Conservation (phyloP, 2,329 filamentous ascomycete species). For the Fusarium anguioides region DNA sequence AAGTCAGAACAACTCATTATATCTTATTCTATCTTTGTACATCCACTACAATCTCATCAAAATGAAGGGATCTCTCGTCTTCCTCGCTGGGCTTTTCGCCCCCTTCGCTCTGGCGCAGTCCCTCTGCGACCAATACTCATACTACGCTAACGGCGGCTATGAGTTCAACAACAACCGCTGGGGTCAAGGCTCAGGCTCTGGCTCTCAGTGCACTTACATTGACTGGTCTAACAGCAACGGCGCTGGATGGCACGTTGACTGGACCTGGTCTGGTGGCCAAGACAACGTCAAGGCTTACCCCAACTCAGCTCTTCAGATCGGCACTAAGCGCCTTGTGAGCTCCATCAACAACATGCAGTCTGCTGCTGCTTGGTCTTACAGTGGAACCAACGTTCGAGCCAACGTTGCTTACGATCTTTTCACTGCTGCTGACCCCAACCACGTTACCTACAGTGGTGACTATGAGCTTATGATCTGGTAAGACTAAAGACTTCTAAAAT, state of each 20-base stretch:
- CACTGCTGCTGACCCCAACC: constrained; percentile 16
- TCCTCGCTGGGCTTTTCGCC: constrained; percentile 16
- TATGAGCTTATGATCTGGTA: constrained; percentile 26
- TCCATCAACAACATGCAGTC: constrained; percentile 22
- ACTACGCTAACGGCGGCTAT: constrained; percentile 16
- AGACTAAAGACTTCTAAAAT: not conserved
- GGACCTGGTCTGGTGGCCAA: constrained; percentile 14
- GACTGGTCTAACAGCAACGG: constrained; percentile 26
- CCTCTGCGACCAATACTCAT: constrained; percentile 18
- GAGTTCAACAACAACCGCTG: constrained; percentile 29
- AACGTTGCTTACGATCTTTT: constrained; percentile 23
- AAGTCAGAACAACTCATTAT: not conserved
- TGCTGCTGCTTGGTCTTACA: constrained; percentile 20
- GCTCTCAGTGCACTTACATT: constrained; percentile 15
- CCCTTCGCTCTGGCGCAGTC: constrained; percentile 12
- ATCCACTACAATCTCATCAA: not conserved
- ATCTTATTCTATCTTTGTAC: not conserved
- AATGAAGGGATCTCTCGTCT: constrained; percentile 17
- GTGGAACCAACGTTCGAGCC: constrained; percentile 15
- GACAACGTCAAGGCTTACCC: constrained; percentile 17
- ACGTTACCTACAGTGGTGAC: constrained; percentile 6
- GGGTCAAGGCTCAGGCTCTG: constrained; percentile 12
- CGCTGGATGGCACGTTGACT: constrained; percentile 19
- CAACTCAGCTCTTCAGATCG: constrained; percentile 10
- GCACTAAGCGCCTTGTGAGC: constrained; percentile 10